Conservation (phyloP, 2,329 filamentous ascomycete species). For the Fusarium beomiforme region DNA sequence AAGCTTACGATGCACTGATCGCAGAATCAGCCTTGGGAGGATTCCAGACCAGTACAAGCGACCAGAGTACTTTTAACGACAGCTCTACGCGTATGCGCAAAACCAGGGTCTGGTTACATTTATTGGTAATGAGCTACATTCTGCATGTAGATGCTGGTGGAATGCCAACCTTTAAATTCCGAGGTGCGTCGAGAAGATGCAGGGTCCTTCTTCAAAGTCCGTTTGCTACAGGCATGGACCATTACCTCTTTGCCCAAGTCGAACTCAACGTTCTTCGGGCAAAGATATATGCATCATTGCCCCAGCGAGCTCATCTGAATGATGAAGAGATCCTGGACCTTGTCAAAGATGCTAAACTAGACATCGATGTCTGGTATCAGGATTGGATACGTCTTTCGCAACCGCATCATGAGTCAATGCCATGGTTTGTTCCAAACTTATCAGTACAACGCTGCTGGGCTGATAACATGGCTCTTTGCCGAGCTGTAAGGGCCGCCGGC, state of each 20-base stretch:
- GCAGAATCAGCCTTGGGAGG: not conserved
- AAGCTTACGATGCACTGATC: slow-evolving; percentile 10
- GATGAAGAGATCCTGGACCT: slow-evolving; percentile 11
- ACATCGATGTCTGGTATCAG: slow-evolving; percentile 20
- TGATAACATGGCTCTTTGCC: slow-evolving; percentile 18
- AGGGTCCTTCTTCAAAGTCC: slow-evolving; percentile 3
- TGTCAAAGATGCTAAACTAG: slow-evolving; percentile 11
- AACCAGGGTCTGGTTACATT: slow-evolving; percentile 10
- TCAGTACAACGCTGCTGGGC: slow-evolving; percentile 18
- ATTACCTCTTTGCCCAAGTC: slow-evolving; percentile 11
- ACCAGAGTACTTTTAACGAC: not conserved
- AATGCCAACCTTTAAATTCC: slow-evolving; percentile 7
- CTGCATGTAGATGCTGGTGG: slow-evolving; percentile 13
- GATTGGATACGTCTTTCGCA: slow-evolving; percentile 14
- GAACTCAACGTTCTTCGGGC: slow-evolving; percentile 14
- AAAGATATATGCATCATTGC: slow-evolving; percentile 11
- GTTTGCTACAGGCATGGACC: slow-evolving; percentile 9
- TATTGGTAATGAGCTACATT: slow-evolving; percentile 9
- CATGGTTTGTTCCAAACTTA: slow-evolving; percentile 9
- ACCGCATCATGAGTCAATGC: not conserved
- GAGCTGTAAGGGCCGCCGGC: slow-evolving; percentile 3
- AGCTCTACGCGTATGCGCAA: not conserved
- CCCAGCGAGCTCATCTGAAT: not conserved
- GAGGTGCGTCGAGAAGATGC: slow-evolving; percentile 9
- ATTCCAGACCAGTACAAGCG: not conserved